Evolutionary conservation across 352 stramenopile species (phyloP), one percentile per base, ranked within the genome.

Genomic region (Thraustotheca clavata): DNA sequence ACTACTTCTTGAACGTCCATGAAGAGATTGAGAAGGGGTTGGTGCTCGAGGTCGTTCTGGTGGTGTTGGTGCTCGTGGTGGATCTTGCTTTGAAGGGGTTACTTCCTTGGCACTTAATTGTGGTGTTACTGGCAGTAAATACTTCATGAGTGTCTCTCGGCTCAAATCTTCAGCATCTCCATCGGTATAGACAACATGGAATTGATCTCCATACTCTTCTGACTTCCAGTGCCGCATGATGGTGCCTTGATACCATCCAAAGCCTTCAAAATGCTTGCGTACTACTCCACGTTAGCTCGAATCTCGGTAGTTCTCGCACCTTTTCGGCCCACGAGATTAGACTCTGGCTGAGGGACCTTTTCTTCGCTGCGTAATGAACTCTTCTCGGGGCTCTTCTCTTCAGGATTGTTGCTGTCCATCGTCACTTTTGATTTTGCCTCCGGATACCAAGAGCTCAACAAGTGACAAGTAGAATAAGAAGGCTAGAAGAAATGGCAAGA

Each of bases 121-220:
- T 16, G 57, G 57, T 9, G 57, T 54, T 7, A 34, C 24, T 18
- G 57, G 57, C 11, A 54, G 40, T 4, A 65, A 46, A 14, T 34
- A n/a, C 35, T 43, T 43, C 6, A 54, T 9, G 18, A 65, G 38
- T 2, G 27, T 22, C 24, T 65, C 57, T 4, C 27, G 57, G 1
- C 41, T 39, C 41, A 65, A 35, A 27, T 65, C 57, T 54, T 65
- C 57, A 12, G 57, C 46, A 26, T 65, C 57, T 29, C 41, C 57
- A 33, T 65, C 57, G 16, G 20, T 24, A 33, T 65, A 65, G 8
- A 38, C 11, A 2, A 65, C 38, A 34, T 65, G 57, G 18, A 55
- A 65, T 43, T 65, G 57, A 9, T 65, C 57, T 11, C 57, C 57
- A 26, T 65, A 65, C 8, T 65, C 57, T 5, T 34, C 35, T 11